Conservation (phyloP, 2,329 filamentous ascomycete species). For the Lecanicillium sp. region DNA sequence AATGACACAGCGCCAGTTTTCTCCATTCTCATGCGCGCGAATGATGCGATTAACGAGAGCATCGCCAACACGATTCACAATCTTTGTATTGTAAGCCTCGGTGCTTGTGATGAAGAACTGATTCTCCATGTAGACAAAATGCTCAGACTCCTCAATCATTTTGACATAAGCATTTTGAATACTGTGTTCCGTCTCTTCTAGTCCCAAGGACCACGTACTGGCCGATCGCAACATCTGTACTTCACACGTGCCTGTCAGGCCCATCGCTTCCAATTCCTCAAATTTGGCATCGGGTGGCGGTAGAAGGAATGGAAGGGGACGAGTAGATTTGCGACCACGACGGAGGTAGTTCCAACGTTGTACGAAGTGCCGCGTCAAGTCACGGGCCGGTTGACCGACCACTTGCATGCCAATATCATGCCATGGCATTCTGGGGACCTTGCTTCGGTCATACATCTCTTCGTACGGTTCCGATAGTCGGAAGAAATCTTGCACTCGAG, state of each 20-base stretch:
- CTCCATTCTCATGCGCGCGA: constrained; percentile 70
- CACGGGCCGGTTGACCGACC: constrained; percentile 87
- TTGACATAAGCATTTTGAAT: constrained; percentile 95
- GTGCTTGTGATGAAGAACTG: constrained; percentile 97
- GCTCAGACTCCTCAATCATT: constrained; percentile 89
- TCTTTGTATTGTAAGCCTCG: constrained; percentile 76
- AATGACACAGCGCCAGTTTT: constrained; percentile 85
- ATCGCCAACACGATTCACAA: constrained; percentile 90
- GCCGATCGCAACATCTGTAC: constrained; percentile 92
- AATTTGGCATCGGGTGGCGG: constrained; percentile 87
- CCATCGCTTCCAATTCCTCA: constrained; percentile 78
- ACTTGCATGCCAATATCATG: constrained; percentile 98
- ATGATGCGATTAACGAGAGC: constrained; percentile 88
- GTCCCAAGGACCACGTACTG: constrained; percentile 84
- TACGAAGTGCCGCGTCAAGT: constrained; percentile 91
- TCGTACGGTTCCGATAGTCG: constrained; percentile 89
- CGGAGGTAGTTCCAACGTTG: constrained; percentile 97
- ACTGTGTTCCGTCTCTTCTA: constrained; percentile 80
- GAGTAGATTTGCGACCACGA: constrained; percentile 83
- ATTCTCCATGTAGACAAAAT: constrained; percentile 98
- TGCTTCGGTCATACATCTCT: constrained; percentile 93
- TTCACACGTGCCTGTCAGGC: constrained; percentile 88
- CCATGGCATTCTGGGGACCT: constrained; percentile 93
- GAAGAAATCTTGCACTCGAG: constrained; percentile 91
- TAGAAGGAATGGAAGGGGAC: constrained; percentile 86